Conservation (phyloP, 225 moss, liverwort and hornwort genomes). For the Physcomitrellopsis africana region DNA sequence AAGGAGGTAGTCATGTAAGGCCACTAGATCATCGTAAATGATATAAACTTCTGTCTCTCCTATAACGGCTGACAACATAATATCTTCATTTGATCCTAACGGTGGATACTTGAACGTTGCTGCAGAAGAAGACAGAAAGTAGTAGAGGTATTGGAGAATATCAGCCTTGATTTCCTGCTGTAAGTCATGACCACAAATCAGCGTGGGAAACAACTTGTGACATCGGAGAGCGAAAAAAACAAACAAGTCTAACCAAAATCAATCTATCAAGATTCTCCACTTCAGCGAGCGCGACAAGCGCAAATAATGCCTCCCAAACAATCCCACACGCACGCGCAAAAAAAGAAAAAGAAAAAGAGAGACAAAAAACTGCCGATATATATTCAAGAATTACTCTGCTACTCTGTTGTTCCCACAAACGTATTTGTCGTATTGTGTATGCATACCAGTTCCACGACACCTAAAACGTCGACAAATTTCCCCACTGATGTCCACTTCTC, state of each 20-base stretch:
- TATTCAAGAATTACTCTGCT: too few species aligned
- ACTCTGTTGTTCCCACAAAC: not conserved
- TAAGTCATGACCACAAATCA: slow-evolving; percentile 32
- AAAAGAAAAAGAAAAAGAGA: too few species aligned
- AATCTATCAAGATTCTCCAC: slow-evolving; percentile 5
- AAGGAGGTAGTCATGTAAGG: slow-evolving; percentile 61
- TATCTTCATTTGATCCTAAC: slow-evolving; percentile 47
- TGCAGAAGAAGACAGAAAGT: slow-evolving; percentile 67
- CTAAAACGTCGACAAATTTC: slow-evolving; percentile 43
- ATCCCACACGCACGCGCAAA: too few species aligned
- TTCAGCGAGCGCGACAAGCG: not conserved
- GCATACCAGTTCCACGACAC: slow-evolving; percentile 47
- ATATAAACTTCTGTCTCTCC: slow-evolving; percentile 52
- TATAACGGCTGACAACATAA: slow-evolving; percentile 51
- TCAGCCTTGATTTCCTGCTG: slow-evolving; percentile 62
- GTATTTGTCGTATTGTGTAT: not conserved
- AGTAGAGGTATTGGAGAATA: slow-evolving; percentile 65
- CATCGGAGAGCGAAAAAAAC: not conserved
- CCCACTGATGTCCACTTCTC: slow-evolving; percentile 49
- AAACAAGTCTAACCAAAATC: not conserved
- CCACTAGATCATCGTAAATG: slow-evolving; percentile 56
- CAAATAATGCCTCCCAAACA: too few species aligned
- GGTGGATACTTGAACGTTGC: slow-evolving; percentile 58
- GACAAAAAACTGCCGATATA: too few species aligned
- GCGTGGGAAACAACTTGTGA: not conserved